A percentile compares a stretch with the other conserved stretches of the same genome.
Conservation (phyloP, 208 protist species). For the Phytomonas francai region DNA sequence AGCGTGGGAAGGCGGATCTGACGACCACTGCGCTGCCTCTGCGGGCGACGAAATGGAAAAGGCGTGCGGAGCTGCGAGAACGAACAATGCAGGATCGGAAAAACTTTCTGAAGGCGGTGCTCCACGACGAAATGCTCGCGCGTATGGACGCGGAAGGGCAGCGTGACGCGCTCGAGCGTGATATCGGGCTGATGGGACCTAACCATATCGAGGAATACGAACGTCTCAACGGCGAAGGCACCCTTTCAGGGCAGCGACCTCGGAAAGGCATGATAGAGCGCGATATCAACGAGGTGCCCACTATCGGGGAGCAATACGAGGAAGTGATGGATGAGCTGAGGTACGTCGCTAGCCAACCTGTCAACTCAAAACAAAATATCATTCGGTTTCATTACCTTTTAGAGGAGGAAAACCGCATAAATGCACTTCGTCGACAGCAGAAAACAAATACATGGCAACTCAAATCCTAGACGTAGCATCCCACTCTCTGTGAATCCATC, state of each 20-base stretch:
- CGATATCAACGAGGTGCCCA: slow-evolving; percentile 26
- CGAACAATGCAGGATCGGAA: slow-evolving; percentile 48
- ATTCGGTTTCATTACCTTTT: slow-evolving; percentile 67
- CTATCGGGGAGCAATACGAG: slow-evolving; percentile 48
- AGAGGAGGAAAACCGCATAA: slow-evolving; percentile 56
- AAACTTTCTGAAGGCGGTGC: slow-evolving; percentile 60
- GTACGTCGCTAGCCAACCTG: slow-evolving; percentile 51
- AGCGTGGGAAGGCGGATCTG: slow-evolving; percentile 25
- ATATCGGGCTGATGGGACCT: slow-evolving; percentile 40
- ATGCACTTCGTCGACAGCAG: slow-evolving; percentile 27
- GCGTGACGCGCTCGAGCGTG: slow-evolving; percentile 32
- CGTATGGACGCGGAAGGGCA: slow-evolving; percentile 47
- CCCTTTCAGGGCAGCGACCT: slow-evolving; percentile 1
- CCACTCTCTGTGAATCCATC: neutral
- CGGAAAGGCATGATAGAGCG: slow-evolving; percentile 14
- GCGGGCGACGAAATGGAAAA: slow-evolving; percentile 17
- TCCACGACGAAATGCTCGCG: slow-evolving; percentile 63
- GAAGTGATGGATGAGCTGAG: slow-evolving; percentile 68
- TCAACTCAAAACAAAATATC: slow-evolving; percentile 76
- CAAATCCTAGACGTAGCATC: neutral
- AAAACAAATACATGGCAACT: slow-evolving; percentile 10
- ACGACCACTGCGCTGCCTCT: slow-evolving; percentile 22
- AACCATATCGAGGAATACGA: slow-evolving; percentile 45
- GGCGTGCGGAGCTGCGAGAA: slow-evolving; percentile 23
- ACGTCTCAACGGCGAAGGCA: slow-evolving; percentile 9